Evolutionary conservation across 1,284 basidiomycete species (phyloP), one percentile per base, ranked within the genome.

Genomic region (Apiotrichum gracile): DNA sequence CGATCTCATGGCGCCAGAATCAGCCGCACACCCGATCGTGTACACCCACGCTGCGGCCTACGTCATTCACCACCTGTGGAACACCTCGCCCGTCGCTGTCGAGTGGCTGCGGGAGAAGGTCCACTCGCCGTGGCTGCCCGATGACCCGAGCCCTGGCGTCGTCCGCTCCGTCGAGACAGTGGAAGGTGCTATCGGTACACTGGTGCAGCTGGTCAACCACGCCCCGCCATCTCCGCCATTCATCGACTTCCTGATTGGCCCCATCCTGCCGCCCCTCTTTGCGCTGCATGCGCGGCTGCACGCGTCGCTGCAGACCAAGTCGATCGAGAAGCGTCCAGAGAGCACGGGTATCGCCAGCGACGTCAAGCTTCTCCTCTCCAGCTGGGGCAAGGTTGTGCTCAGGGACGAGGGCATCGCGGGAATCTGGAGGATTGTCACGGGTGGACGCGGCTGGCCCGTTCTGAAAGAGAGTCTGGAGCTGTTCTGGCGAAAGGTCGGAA

Each of bases 181-280:
- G 4, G 35, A 47, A 24, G 29, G 34, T 1, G 47, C 43, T 2
- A 50, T 58, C 2, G 51, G 52, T 14, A 50, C 64, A 9, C 76
- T 82, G 12, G 46, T 51, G 0, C 51, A 51, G n/a, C 55, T 69
- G 8, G 29, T 64, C 5, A 41, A 61, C 14, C 87, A 89, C 60
- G 83, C 85, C 6, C 88, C 91, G 57, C 88, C 88, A 4, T 85
- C 86, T 1, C 85, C 87, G 0, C 70, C 75, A 3, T 78, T 88
- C 35, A 80, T 88, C 42, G 79, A 83, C 0, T 72, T 76, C 16
- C 63, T 91, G 7, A 70, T 92, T 16, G 82, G 83, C 3, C 86
- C 88, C 1, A 81, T 91, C 42, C 63, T 86, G 0, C 75, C 84
- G 0, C 74, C 82, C 2, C 68, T 93, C 3, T 89, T 89, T 67